Evolutionary conservation across 306 rosid species (phyloP).

Genomic region (Sphenostylis stenocarpa): DNA sequence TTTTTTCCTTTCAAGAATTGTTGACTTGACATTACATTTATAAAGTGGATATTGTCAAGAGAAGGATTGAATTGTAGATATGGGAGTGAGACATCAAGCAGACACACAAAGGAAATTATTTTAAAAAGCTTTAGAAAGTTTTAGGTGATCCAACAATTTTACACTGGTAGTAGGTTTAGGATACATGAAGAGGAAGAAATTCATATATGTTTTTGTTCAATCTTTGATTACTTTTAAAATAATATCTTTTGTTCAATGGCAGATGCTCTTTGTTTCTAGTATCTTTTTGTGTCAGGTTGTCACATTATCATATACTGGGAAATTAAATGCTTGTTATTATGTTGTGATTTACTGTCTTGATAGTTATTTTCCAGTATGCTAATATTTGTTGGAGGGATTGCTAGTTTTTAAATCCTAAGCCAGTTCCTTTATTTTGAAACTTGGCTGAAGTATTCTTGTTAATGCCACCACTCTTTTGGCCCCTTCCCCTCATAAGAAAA

Average conservation of each 20-base stretch:
- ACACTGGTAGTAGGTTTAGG: conserved; percentile 6
- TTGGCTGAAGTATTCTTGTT: background rate
- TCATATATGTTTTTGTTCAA: conserved; percentile 4
- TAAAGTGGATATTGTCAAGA: background rate
- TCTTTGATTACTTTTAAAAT: conserved; percentile 10
- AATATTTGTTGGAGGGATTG: background rate
- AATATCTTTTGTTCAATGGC: background rate
- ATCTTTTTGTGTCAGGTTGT: background rate
- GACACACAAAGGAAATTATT: background rate
- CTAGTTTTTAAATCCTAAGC: background rate
- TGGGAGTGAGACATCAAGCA: background rate
- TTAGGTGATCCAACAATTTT: background rate
- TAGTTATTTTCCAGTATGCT: background rate
- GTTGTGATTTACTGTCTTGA: background rate
- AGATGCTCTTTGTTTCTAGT: background rate
- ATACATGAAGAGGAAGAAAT: background rate
- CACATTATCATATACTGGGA: background rate
- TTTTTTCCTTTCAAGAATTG: background rate
- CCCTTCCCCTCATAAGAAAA: background rate
- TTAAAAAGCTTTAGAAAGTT: conserved; percentile 4
- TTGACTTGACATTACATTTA: background rate
- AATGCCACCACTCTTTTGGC: background rate
- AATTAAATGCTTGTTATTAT: background rate
- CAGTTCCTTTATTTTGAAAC: background rate
- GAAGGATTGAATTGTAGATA: background rate